phyloP scores from a whole-genome alignment of 176 grass and related monocot genomes.

The Zoysia japonica region DNA sequence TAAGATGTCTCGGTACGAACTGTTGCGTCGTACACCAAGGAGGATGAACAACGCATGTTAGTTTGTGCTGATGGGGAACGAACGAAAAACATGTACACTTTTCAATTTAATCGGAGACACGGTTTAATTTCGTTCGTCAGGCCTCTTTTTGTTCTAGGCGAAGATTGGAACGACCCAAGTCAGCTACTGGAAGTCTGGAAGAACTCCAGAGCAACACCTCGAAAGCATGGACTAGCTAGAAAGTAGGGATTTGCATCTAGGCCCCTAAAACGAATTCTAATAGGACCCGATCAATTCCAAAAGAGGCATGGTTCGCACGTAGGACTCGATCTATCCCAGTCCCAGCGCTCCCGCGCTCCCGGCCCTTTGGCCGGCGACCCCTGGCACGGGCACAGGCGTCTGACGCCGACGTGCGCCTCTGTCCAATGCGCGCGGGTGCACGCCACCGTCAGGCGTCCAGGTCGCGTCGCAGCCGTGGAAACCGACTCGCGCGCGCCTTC shows the following conservation, averaged over 20 bases:
- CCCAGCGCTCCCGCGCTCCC: background rate
- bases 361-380: background rate
- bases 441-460: constrained; percentile 36
- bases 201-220: background rate
- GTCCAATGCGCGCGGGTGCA: constrained; percentile 26
- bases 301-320: constrained; percentile 41
- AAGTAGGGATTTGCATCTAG: background rate
- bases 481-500: constrained; percentile 23
- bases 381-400: background rate
- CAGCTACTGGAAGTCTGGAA: background rate
- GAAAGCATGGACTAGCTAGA: background rate
- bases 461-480: constrained; percentile 37
- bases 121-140: background rate
- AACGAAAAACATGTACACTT: constrained; percentile 9
- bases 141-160: background rate
- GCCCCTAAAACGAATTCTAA: background rate
- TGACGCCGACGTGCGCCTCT: constrained; percentile 30
- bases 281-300: background rate
- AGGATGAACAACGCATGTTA: background rate
- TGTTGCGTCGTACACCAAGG: constrained; percentile 19
- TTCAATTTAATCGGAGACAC: constrained; percentile 19
- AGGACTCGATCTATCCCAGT: background rate
- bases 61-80: background rate
- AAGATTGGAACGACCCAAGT: background rate
- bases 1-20: constrained; percentile 16